Evolutionary conservation across 2,329 filamentous ascomycete genomes (phyloP).

Genomic region (Verticillium albo-atrum): DNA sequence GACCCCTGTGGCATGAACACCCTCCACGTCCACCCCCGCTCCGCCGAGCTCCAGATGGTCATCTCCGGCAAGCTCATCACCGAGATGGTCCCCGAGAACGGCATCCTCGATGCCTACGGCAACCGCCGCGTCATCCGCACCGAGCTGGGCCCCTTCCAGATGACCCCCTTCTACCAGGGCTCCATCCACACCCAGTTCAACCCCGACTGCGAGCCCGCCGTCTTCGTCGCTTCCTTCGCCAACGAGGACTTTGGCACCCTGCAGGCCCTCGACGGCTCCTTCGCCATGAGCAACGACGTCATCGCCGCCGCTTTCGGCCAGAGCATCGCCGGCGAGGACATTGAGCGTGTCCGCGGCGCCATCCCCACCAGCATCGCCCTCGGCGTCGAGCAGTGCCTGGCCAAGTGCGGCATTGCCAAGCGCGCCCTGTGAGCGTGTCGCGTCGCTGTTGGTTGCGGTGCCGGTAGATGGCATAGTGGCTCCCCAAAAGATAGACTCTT

Average conservation of each 20-base stretch:
- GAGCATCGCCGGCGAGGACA: slow-evolving; percentile 39
- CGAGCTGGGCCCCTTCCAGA: slow-evolving; percentile 36
- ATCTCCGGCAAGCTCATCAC: slow-evolving; percentile 42
- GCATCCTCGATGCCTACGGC: slow-evolving; percentile 30
- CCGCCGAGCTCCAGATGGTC: slow-evolving; percentile 48
- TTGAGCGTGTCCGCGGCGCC: slow-evolving; percentile 34
- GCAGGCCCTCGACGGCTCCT: slow-evolving; percentile 44
- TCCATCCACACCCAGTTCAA: slow-evolving; percentile 53
- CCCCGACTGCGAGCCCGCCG: slow-evolving; percentile 44
- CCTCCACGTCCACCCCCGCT: slow-evolving; percentile 50
- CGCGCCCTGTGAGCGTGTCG: slow-evolving; percentile 29
- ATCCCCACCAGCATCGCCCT: slow-evolving; percentile 46
- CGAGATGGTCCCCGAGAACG: slow-evolving; percentile 50
- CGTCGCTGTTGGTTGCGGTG: too few species aligned
- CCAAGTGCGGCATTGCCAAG: slow-evolving; percentile 41
- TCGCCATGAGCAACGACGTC: slow-evolving; percentile 39
- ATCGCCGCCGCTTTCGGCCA: slow-evolving; percentile 42
- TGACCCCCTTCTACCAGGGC: slow-evolving; percentile 51
- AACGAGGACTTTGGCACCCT: slow-evolving; percentile 48
- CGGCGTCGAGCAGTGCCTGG: slow-evolving; percentile 29
- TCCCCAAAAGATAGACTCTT: background rate
- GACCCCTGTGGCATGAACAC: slow-evolving; percentile 52
- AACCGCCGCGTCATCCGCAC: slow-evolving; percentile 24
- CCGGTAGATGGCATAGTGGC: too few species aligned
- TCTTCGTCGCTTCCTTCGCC: slow-evolving; percentile 46